Evolutionary conservation across 1,284 basidiomycete species (phyloP), one percentile per base, ranked within the genome.

Genomic region (Ganoderma lucidum): DNA sequence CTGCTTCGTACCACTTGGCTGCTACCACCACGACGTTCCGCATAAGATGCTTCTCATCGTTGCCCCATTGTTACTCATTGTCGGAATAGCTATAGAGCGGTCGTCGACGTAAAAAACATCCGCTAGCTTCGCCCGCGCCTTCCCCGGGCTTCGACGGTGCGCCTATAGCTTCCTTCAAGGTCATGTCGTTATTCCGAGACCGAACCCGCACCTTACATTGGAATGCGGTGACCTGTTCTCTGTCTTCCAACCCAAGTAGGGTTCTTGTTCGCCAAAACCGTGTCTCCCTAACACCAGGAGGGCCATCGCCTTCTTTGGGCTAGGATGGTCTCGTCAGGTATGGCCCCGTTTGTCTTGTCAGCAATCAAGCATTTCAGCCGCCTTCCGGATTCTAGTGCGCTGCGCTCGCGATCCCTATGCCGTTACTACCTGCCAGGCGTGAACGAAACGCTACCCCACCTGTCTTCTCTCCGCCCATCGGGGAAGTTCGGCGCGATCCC

Each of bases 311-410:
- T 58, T 32, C 42, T 69, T 66, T 65, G 64, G 70, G 39, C 39
- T 68, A 73, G 72, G 61, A 68, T 56, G 55, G 15, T 56, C 45
- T 37, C 53, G n/a, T 23, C 51, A 66, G 63, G 65, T 70, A 64
- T 66, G 44, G 45, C 71, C 69, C 64, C 41, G n/a, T 23, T 32
- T 42, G 56, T 42, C 61, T 64, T 62, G 55, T 63, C 66, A 35
- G 15, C 68, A 69, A 63, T 55, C 44, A 55, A 59, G 28, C 68
- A 69, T 69, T 19, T 56, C 37, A 42, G 56, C 71, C 64, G 60
- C 51, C 42, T 45, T 37, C n/a, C 61, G 56, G 37, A 63, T 70
- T 67, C 67, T 71, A 73, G 72, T 45, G 61, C 61, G 66, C 70
- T 71, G 66, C 68, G 70, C 66, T 32, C 51, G 51, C 70, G 35